These are phyloP conservation scores for Rhizopogon vinicolor DNA, from an alignment of 768 basidiomycete species.

Conservation along the genomic window DNA sequence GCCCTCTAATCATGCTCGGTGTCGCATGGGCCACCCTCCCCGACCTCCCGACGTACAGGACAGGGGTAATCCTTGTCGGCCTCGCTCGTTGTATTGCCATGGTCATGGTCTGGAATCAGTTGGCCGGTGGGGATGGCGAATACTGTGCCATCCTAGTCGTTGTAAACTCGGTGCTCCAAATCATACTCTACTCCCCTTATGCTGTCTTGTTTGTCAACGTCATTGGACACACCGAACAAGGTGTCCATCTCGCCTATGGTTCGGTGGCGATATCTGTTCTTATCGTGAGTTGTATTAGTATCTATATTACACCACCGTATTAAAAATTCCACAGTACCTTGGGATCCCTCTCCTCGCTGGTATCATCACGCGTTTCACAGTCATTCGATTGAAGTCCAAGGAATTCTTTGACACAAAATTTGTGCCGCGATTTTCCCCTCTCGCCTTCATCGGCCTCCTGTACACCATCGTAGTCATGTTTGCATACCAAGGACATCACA, in stretches of 20 bases:
- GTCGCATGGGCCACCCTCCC: slow-evolving; percentile 84
- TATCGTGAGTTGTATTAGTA: slow-evolving; percentile 47
- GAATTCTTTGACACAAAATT: slow-evolving; percentile 52
- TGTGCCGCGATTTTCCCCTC: slow-evolving; percentile 62
- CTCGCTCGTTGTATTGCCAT: slow-evolving; percentile 40
- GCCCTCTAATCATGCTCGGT: slow-evolving; percentile 81
- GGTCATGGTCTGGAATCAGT: slow-evolving; percentile 81
- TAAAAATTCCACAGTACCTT: slow-evolving; percentile 49
- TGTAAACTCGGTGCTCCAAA: slow-evolving; percentile 76
- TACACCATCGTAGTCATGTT: slow-evolving; percentile 81
- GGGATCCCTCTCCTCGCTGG: slow-evolving; percentile 79
- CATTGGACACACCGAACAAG: slow-evolving; percentile 42
- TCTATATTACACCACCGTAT: neutral
- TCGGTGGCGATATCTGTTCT: slow-evolving; percentile 62
- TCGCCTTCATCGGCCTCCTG: slow-evolving; percentile 70
- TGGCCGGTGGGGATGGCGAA: slow-evolving; percentile 63
- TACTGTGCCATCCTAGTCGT: slow-evolving; percentile 81
- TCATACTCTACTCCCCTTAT: slow-evolving; percentile 63
- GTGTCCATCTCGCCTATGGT: slow-evolving; percentile 50
- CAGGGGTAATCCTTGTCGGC: slow-evolving; percentile 82
- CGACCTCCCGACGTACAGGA: slow-evolving; percentile 68
- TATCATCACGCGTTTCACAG: slow-evolving; percentile 56
- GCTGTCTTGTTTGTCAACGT: slow-evolving; percentile 71
- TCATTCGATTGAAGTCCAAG: slow-evolving; percentile 42
- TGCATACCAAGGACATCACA: slow-evolving; percentile 64